Evolutionary conservation across 495 filamentous ascomycete species (phyloP).

Genomic region (Aspergillus incahuasiensis): DNA sequence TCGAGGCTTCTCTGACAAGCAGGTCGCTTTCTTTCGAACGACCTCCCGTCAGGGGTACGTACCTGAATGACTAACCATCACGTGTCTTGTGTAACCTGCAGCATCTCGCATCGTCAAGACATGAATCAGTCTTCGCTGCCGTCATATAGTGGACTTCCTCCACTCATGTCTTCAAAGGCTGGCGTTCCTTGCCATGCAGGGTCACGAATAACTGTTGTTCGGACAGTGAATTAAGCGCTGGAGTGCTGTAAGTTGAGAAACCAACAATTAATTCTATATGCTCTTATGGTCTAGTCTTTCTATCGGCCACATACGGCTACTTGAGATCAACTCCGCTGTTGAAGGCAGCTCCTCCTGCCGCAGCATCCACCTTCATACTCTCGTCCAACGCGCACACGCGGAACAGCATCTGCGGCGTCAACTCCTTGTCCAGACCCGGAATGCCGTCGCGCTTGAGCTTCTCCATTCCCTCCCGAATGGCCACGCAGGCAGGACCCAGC

Average conservation of each 20-base stretch:
- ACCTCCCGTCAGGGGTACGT: too few relatives aligned
- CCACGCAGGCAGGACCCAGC: constrained; percentile 48
- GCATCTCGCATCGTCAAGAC: too few relatives aligned
- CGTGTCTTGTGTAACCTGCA: too few relatives aligned
- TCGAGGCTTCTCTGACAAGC: too few relatives aligned
- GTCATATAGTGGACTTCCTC: too few relatives aligned
- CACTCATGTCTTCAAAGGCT: too few relatives aligned
- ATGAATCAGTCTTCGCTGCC: too few relatives aligned
- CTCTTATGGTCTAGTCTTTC: background rate
- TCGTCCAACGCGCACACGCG: constrained; percentile 57
- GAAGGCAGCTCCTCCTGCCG: constrained; percentile 51
- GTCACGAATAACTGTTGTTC: background rate
- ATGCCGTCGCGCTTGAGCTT: constrained; percentile 48
- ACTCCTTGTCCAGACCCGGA: constrained; percentile 40
- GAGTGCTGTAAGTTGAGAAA: background rate
- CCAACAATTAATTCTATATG: background rate
- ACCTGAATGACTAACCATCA: too few relatives aligned
- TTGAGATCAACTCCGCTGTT: constrained; percentile 33
- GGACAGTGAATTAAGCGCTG: background rate
- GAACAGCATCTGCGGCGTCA: constrained; percentile 52
- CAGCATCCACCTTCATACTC: constrained; percentile 51
- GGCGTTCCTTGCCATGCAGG: too few relatives aligned
- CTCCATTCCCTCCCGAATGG: constrained; percentile 44
- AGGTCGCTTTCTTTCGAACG: too few relatives aligned
- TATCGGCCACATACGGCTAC: background rate